Conservation (phyloP, 1,284 basidiomycete species). For the Cryptococcus deneoformans region DNA sequence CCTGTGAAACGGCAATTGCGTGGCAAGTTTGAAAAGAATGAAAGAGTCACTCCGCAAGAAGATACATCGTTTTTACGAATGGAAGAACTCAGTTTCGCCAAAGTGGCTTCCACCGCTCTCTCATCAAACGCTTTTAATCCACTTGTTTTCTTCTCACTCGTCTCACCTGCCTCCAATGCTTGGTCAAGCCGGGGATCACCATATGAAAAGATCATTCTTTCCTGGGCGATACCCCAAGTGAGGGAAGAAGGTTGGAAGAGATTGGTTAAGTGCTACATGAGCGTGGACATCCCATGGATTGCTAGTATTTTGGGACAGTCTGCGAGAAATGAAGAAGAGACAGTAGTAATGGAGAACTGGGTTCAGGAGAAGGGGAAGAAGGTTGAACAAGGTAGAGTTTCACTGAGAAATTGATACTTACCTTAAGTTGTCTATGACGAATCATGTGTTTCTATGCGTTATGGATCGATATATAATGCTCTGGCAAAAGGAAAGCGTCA, state of each 20-base stretch:
- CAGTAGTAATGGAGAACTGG: conserved; percentile 19
- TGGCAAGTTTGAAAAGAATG: not conserved
- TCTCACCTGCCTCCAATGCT: not conserved
- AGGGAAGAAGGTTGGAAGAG: conserved; percentile 31
- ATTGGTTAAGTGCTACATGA: conserved; percentile 31
- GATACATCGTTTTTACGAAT: conserved; percentile 3
- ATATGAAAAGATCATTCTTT: conserved; percentile 30
- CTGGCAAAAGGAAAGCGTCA: no score
- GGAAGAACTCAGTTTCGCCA: conserved; percentile 5
- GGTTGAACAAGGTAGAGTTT: conserved; percentile 21
- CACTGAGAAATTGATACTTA: not conserved
- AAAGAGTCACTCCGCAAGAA: not conserved
- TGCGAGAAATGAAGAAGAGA: not conserved
- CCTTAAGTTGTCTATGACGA: no score
- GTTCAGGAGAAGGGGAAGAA: conserved; percentile 17
- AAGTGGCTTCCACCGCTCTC: conserved; percentile 14
- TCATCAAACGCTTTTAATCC: conserved; percentile 32
- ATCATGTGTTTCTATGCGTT: no score
- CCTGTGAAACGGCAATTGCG: conserved; percentile 6
- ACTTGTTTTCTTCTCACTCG: conserved; percentile 19
- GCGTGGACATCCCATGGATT: conserved; percentile 24
- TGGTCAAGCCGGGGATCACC: not conserved
- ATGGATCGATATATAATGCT: no score
- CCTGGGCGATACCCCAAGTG: conserved; percentile 26
- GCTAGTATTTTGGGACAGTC: conserved; percentile 16